Base-by-base conservation (phyloP, 768 basidiomycete species). In the Pleurotus pulmonarius region DNA sequence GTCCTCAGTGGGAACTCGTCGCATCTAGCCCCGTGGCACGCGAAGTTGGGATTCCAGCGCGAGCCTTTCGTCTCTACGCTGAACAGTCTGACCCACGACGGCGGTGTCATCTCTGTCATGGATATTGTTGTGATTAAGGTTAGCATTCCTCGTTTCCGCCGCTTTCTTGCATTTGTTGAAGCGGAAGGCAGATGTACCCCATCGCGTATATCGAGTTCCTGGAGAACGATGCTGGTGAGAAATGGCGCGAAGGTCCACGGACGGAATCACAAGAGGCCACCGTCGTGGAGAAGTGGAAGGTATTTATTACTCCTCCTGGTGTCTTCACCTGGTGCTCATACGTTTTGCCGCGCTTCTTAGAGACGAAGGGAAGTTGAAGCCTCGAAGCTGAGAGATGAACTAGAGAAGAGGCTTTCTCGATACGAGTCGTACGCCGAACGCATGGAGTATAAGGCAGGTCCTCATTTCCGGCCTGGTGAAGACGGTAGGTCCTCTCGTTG, bases 1-100 rank as follows among this genome's bases (percentile, higher is more conserved):
- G 65, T 81, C 18, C 69, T 99, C 15, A 77, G 80, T 3, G 94
- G 92, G 2, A 99, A 99, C 68, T 90, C 91, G 0, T 86, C 92
- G 1, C 87, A 90, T 59, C 75, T 95, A 52, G 90, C 88, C 3
- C 81, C 86, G 0, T 99, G 97, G 97, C 83, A 97, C 65, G 76
- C 86, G 1, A 91, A 87, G 61, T 79, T 99, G 5, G 97, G 97
- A 5, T 92, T 92, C 65, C 82, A 81, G 57, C 72, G 64, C 20
- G 71, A 73, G 3, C 86, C 85, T 1, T 90, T 80, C 63, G 76
- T 95, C 24, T 83, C 92, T 0, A 89, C 90, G 0, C 71, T 98
- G 59, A 80, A 85, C 56, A 91, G 88, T 64, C 70, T 99, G 49
- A 86, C 87, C 0, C 67, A 84, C 0, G 90, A 95, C 63, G 97